Evolutionary conservation across 352 stramenopile genomes (phyloP).

Genomic region (Phytophthora europaea): DNA sequence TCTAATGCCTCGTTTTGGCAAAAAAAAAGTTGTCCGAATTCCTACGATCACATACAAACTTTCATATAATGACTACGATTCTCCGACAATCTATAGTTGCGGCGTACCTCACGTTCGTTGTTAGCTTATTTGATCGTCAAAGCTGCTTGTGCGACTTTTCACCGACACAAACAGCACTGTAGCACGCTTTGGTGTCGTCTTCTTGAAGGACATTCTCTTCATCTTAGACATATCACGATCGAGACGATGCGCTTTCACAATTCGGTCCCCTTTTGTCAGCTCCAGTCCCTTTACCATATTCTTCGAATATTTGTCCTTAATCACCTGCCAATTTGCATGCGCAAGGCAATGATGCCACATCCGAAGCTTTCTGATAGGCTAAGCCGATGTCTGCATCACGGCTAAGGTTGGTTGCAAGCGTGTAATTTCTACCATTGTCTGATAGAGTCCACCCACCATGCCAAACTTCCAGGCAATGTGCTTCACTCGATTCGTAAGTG

Average conservation of each 20-base stretch:
- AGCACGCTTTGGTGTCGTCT: background rate
- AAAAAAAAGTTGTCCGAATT: no score
- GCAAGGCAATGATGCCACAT: background rate
- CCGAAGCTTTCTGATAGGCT: background rate
- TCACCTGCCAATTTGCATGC: background rate
- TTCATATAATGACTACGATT: no score
- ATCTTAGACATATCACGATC: background rate
- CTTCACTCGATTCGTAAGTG: background rate
- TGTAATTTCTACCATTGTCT: background rate
- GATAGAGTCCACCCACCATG: background rate
- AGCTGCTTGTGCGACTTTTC: no score
- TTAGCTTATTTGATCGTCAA: no score
- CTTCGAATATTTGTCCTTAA: background rate
- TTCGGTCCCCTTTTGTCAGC: background rate
- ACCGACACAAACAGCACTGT: no score
- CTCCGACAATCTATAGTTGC: no score
- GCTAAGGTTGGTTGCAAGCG: background rate
- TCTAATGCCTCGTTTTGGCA: no score
- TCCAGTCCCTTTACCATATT: background rate
- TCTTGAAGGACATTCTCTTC: background rate
- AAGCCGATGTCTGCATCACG: background rate
- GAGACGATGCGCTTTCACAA: background rate
- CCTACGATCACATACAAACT: no score
- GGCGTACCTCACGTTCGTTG: no score
- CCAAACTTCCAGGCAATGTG: background rate